A percentile compares a stretch with the other conserved stretches of the same genome.
Evolutionary conservation across 2,329 filamentous ascomycete genomes (phyloP).

Genomic region (Didymella sp.): DNA sequence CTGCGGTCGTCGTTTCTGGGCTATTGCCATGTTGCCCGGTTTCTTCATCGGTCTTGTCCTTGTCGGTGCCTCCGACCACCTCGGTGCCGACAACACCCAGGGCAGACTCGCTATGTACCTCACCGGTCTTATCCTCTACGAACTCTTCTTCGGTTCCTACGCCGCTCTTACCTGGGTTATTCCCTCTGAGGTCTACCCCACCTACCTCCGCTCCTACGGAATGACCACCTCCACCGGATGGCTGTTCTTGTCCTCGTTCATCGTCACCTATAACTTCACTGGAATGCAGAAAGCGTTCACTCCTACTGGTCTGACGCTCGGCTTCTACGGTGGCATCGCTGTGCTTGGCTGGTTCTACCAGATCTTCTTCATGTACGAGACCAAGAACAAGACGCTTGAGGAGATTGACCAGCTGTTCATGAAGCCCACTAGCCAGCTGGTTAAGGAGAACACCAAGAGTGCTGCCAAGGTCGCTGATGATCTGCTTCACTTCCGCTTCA

Average conservation of each 20-base stretch:
- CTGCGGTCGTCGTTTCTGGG: slow-evolving; percentile 77
- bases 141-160: slow-evolving; percentile 49
- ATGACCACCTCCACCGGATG: slow-evolving; percentile 74
- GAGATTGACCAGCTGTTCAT: slow-evolving; percentile 74
- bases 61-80: slow-evolving; percentile 69
- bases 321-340: slow-evolving; percentile 78
- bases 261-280: slow-evolving; percentile 78
- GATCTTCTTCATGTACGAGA: slow-evolving; percentile 77
- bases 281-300: slow-evolving; percentile 73
- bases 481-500: slow-evolving; percentile 53
- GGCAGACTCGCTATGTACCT: slow-evolving; percentile 67
- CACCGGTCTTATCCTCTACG: slow-evolving; percentile 63
- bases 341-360: slow-evolving; percentile 75
- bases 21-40: slow-evolving; percentile 72
- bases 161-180: slow-evolving; percentile 47
- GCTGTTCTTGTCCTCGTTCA: slow-evolving; percentile 73
- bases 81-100: slow-evolving; percentile 51
- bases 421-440: slow-evolving; percentile 67
- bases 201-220: slow-evolving; percentile 74
- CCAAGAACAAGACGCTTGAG: slow-evolving; percentile 72
- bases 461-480: slow-evolving; percentile 56
- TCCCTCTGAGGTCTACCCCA: slow-evolving; percentile 74
- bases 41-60: slow-evolving; percentile 74
- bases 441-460: slow-evolving; percentile 55
- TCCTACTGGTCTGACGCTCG: slow-evolving; percentile 68